Evolutionary conservation across 768 basidiomycete genomes (phyloP), one percentile per base, ranked within the genome.

Genomic region (Trametes maxima): DNA sequence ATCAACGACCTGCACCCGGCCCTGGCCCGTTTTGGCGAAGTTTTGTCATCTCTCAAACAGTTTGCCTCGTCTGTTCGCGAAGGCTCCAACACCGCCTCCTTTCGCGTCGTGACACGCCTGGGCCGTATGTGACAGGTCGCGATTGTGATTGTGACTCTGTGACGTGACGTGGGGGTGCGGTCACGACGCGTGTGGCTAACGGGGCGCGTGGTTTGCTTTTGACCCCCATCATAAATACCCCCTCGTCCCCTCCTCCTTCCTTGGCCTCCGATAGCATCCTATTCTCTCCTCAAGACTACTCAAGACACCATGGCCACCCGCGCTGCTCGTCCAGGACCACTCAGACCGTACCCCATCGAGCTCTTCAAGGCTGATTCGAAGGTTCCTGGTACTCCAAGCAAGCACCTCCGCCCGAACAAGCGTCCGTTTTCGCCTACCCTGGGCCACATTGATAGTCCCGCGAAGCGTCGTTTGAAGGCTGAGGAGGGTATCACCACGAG

Each of bases 391-490:
- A 77, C 77, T 56, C 70, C 75, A 21, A 62, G 64, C 63, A 73
- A 21, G 3, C 54, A 49, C 25, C 22, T 25, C 5, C 58, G 75
- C 62, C 73, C 75, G 54, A 77, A 76, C 72, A 90, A 90, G 75
- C 85, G 89, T 25, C 81, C 87, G 44, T 75, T 81, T 66, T 88
- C 88, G 25, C 86, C 88, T 1, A 80, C 78, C 28, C 53, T 62
- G 1, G 76, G 79, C 14, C 73, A 69, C 22, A 74, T 80, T 46
- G 80, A 80, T 67, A 88, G 83, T 66, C 86, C 89, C 21, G 78
- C 85, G 28, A 91, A 91, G 69, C 85, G 89, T 52, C 84, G 89
- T 55, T 82, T 89, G 50, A 77, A 89, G 62, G 77, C 76, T 65
- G 78, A 77, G 49, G 85, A 85, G 67, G 85, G 80, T 56, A 73